These are phyloP conservation scores for Epichloe aotearoae DNA, from an alignment of 2,329 filamentous ascomycete genomes.

Conservation along the genomic window DNA sequence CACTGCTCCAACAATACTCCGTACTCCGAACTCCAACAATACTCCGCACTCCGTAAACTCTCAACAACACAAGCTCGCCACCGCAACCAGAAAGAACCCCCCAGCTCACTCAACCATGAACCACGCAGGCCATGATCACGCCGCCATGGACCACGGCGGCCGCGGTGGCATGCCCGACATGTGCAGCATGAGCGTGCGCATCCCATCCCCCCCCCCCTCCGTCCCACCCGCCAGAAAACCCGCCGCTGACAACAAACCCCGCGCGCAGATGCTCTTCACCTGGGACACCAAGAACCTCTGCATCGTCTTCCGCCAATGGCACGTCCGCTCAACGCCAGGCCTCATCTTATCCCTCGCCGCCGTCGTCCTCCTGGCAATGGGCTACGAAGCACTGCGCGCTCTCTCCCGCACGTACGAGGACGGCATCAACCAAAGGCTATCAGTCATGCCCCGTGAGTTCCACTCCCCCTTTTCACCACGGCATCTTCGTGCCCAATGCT, in stretches of 20 bases:
- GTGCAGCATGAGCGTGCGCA: slow-evolving; percentile 79
- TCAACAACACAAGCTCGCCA: no score
- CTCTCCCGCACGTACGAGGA: slow-evolving; percentile 64
- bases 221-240: background rate
- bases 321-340: slow-evolving; percentile 58
- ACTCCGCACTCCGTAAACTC: no score
- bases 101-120: slow-evolving; percentile 3
- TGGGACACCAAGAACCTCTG: slow-evolving; percentile 91
- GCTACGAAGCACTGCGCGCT: slow-evolving; percentile 81
- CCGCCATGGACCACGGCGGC: slow-evolving; percentile 24
- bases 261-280: slow-evolving; percentile 82
- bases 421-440: slow-evolving; percentile 32
- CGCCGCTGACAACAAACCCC: background rate
- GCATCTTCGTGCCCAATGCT: slow-evolving; percentile 13
- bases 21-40: no score
- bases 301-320: slow-evolving; percentile 91
- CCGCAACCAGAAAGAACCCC: no score
- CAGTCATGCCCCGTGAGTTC: slow-evolving; percentile 41
- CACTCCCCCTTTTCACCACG: background rate
- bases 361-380: slow-evolving; percentile 72
- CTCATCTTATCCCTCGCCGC: slow-evolving; percentile 73
- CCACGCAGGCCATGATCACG: slow-evolving; percentile 16
- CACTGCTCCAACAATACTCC: no score
- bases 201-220: background rate
- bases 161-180: slow-evolving; percentile 44